Conservation (phyloP, 2,329 filamentous ascomycete species). For the Amauroascus verrucosus region DNA sequence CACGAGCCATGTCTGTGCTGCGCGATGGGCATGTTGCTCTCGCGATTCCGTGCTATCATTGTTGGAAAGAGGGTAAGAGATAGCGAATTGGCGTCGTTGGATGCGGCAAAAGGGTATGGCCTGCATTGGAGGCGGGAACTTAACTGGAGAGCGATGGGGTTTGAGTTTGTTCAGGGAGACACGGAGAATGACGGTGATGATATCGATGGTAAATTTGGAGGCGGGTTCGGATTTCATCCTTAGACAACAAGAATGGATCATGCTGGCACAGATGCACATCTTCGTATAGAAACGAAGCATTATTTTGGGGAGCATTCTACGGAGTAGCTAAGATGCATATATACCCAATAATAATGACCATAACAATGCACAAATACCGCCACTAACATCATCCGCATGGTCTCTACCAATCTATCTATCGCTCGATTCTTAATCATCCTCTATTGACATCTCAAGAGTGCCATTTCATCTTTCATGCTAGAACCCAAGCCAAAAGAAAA, state of each 20-base stretch:
- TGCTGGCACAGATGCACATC: too few relatives aligned
- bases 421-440: too few relatives aligned
- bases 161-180: constrained; percentile 32
- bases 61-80: constrained; percentile 65
- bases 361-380: too few relatives aligned
- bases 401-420: background rate
- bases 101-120: constrained; percentile 41
- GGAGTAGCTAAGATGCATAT: too few relatives aligned
- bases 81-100: constrained; percentile 12
- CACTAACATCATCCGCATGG: background rate
- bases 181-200: background rate
- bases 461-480: background rate
- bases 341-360: too few relatives aligned
- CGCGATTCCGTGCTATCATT: constrained; percentile 75
- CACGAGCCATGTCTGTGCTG: constrained; percentile 97
- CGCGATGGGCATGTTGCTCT: constrained; percentile 91
- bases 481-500: background rate
- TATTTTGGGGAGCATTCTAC: too few relatives aligned
- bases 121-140: constrained; percentile 53
- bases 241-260: too few relatives aligned
- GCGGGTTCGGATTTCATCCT: constrained; percentile 10
- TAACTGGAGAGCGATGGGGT: constrained; percentile 42
- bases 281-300: too few relatives aligned
- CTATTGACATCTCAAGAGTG: background rate
- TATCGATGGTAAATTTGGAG: background rate